Percentiles rank a stretch among this genome's conserved stretches.
Evolutionary conservation across 1,284 basidiomycete genomes (phyloP).

Genomic region (Flammula alnicola): DNA sequence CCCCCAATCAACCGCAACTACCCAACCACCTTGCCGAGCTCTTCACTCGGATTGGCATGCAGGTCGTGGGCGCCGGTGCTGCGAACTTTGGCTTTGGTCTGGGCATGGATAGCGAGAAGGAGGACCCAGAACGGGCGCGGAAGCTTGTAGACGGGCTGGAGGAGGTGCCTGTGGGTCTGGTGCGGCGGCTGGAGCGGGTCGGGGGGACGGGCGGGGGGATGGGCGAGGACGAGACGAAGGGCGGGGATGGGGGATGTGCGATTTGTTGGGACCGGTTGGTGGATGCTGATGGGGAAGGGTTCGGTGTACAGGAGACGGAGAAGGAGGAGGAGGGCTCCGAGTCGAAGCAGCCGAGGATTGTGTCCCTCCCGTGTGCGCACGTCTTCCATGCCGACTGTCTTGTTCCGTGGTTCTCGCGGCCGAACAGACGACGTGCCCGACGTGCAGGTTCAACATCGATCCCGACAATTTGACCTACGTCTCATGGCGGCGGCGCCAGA

Average conservation of each 20-base stretch:
- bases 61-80: conserved; percentile 10
- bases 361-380: conserved; percentile 76
- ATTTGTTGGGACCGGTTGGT: conserved; percentile 76
- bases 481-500: conserved; percentile 25
- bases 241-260: conserved; percentile 60
- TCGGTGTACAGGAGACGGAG: conserved; percentile 26
- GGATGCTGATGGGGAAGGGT: conserved; percentile 50
- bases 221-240: conserved; percentile 38
- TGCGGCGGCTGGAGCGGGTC: conserved; percentile 67
- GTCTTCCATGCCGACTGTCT: conserved; percentile 79
- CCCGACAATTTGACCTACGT: conserved; percentile 71
- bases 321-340: conserved; percentile 6
- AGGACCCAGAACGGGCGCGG: conserved; percentile 69
- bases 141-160: conserved; percentile 66
- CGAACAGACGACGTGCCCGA: conserved; percentile 79
- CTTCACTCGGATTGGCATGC: conserved; percentile 18
- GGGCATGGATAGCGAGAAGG: conserved; percentile 58
- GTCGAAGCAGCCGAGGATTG: conserved; percentile 44
- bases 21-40: conserved; percentile 19
- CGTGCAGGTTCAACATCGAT: conserved; percentile 80
- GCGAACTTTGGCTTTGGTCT: conserved; percentile 28
- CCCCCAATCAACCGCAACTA: neutral
- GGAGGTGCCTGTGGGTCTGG: conserved; percentile 64
- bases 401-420: conserved; percentile 78
- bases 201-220: conserved; percentile 46